These are phyloP conservation scores for Petunia hybrid DNA, from an alignment of 305 asterid genomes.

Conservation along the genomic window DNA sequence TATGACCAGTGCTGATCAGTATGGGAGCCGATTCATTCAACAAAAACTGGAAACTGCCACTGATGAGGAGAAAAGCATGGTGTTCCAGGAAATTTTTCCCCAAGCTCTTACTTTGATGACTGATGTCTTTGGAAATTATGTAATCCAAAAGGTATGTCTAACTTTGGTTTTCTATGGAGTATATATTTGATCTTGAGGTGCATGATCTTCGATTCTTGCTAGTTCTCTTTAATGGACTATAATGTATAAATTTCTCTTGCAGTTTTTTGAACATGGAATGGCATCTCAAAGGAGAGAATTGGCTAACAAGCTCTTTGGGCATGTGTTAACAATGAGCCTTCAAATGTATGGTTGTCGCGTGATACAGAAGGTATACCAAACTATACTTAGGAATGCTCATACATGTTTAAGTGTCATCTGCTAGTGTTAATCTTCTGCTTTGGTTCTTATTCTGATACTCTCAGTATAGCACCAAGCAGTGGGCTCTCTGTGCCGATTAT, in stretches of 20 bases:
- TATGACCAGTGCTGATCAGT: slow-evolving; percentile 42
- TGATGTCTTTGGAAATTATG: slow-evolving; percentile 49
- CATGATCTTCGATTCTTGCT: not conserved
- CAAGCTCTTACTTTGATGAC: slow-evolving; percentile 47
- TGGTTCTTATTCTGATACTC: not conserved
- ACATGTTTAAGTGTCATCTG: not conserved
- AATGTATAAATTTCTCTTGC: slow-evolving; percentile 28
- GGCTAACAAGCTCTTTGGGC: slow-evolving; percentile 77
- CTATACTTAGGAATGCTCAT: not conserved
- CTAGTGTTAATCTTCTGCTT: slow-evolving; percentile 13
- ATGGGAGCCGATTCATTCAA: slow-evolving; percentile 50
- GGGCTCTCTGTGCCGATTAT: not conserved
- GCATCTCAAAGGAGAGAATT: slow-evolving; percentile 76
- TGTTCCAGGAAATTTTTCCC: slow-evolving; percentile 42
- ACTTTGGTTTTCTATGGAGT: slow-evolving; percentile 12
- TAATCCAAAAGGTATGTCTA: slow-evolving; percentile 43
- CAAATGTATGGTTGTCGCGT: slow-evolving; percentile 97
- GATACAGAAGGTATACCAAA: slow-evolving; percentile 72
- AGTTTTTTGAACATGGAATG: slow-evolving; percentile 91
- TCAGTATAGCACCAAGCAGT: not conserved
- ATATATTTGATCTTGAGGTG: not conserved
- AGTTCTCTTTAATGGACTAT: not conserved
- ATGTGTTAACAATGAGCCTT: slow-evolving; percentile 72
- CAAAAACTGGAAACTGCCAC: slow-evolving; percentile 46
- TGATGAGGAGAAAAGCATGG: slow-evolving; percentile 42